Conservation (phyloP, 495 filamentous ascomycete genomes). For the Trichoderma gamsii region DNA sequence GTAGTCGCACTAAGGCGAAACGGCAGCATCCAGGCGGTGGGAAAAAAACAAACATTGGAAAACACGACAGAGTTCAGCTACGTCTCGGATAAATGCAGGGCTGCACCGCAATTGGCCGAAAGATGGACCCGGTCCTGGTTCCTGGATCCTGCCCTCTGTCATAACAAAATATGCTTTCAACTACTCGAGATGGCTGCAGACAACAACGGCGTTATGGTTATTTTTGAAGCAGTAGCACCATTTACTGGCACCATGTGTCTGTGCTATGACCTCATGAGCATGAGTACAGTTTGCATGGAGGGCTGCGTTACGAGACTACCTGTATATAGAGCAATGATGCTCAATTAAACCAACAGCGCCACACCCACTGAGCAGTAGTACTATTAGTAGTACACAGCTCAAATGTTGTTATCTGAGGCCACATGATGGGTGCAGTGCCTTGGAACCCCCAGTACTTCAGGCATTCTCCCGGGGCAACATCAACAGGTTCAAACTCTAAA, state of each 20-base stretch:
- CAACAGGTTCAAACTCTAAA: not conserved
- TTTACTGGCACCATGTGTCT: too few species aligned
- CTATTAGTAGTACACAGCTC: too few species aligned
- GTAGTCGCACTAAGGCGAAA: not conserved
- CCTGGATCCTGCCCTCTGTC: not conserved
- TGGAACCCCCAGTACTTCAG: not conserved
- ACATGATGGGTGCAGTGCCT: not conserved
- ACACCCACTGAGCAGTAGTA: too few species aligned
- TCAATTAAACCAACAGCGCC: too few species aligned
- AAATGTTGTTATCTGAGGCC: not conserved
- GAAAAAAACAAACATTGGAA: not conserved
- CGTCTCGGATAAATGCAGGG: not conserved
- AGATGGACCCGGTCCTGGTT: not conserved
- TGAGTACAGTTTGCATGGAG: too few species aligned
- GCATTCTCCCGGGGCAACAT: not conserved
- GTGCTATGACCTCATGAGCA: too few species aligned
- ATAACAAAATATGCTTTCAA: not conserved
- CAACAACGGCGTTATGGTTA: not conserved
- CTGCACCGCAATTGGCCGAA: not conserved
- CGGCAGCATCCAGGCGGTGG: not conserved
- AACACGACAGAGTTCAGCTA: constrained; percentile 10
- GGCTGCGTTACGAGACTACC: too few species aligned
- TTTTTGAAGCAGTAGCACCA: too few species aligned
- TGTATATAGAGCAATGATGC: too few species aligned
- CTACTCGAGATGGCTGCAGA: not conserved